Evolutionary conservation across 257 asterid species (phyloP).

Genomic region (Schizonepeta tenuifolia): DNA sequence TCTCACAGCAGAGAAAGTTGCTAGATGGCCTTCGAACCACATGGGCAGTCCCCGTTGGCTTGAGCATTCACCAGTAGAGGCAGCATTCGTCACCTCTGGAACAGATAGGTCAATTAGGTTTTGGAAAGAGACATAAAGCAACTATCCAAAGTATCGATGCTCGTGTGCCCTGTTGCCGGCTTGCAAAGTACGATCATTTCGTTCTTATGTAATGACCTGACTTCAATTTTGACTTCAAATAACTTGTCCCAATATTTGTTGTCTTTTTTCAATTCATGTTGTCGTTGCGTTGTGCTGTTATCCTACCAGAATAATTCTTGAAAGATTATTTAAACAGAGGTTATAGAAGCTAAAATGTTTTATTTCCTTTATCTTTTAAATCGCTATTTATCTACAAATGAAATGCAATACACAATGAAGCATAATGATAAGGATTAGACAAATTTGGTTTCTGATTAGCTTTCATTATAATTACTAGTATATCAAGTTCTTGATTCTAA

Average conservation of each 20-base stretch:
- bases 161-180: not conserved
- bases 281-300: too few species aligned
- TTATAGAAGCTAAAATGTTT: too few species aligned
- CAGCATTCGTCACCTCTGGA: constrained; percentile 74
- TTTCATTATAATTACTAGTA: not conserved
- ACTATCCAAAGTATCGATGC: not conserved
- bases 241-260: not conserved
- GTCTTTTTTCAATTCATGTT: not conserved
- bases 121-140: constrained; percentile 57
- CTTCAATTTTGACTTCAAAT: not conserved
- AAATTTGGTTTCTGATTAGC: not conserved
- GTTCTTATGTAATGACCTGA: not conserved
- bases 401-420: not conserved
- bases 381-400: not conserved
- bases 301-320: not conserved
- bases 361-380: not conserved
- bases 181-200: not conserved
- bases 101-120: constrained; percentile 72
- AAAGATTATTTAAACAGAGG: too few species aligned
- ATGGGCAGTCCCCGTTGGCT: constrained; percentile 82
- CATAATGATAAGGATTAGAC: not conserved
- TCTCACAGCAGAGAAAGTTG: constrained; percentile 71
- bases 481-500: not conserved
- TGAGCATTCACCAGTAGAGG: constrained; percentile 74
- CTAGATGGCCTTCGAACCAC: constrained; percentile 82